phyloP scores from a whole-genome alignment of 2,329 filamentous ascomycete genomes.

The Talaromyces sp. region DNA sequence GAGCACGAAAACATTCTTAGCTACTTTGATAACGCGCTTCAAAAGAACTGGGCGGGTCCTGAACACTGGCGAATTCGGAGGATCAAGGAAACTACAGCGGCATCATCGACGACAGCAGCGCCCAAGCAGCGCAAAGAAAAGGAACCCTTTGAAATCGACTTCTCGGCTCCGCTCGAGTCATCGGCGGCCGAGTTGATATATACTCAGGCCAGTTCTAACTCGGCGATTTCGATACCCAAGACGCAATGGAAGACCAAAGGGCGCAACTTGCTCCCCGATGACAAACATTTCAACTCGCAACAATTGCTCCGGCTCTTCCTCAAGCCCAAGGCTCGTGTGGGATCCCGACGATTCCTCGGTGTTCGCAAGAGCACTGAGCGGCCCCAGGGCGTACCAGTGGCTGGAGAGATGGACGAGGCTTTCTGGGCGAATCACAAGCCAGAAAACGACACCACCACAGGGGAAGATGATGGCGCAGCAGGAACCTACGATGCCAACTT shows the following conservation, averaged over 20 bases:
- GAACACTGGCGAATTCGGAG: slow-evolving; percentile 97
- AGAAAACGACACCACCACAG: slow-evolving; percentile 47
- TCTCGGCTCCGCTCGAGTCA: slow-evolving; percentile 67
- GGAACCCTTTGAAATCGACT: slow-evolving; percentile 93
- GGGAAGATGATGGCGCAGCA: slow-evolving; percentile 49
- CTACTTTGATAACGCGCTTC: slow-evolving; percentile 93
- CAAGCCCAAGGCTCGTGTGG: slow-evolving; percentile 85
- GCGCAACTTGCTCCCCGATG: slow-evolving; percentile 87
- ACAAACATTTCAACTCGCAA: slow-evolving; percentile 96
- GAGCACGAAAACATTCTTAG: slow-evolving; percentile 91
- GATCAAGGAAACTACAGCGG: slow-evolving; percentile 70
- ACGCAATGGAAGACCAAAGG: slow-evolving; percentile 95
- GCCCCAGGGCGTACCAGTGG: slow-evolving; percentile 50
- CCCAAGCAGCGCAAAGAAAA: slow-evolving; percentile 80
- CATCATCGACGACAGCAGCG: slow-evolving; percentile 36
- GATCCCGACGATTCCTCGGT: slow-evolving; percentile 56
- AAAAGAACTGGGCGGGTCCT: slow-evolving; percentile 97
- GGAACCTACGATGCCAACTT: slow-evolving; percentile 96
- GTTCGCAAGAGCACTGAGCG: slow-evolving; percentile 31
- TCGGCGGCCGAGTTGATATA: slow-evolving; percentile 71
- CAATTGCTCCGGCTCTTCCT: slow-evolving; percentile 85
- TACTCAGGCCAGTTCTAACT: slow-evolving; percentile 72
- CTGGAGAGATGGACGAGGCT: slow-evolving; percentile 84
- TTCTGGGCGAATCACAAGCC: slow-evolving; percentile 71
- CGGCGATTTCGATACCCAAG: slow-evolving; percentile 79